Base-by-base conservation (phyloP, 2,329 filamentous ascomycete genomes). In the Colletotrichum truncatum region DNA sequence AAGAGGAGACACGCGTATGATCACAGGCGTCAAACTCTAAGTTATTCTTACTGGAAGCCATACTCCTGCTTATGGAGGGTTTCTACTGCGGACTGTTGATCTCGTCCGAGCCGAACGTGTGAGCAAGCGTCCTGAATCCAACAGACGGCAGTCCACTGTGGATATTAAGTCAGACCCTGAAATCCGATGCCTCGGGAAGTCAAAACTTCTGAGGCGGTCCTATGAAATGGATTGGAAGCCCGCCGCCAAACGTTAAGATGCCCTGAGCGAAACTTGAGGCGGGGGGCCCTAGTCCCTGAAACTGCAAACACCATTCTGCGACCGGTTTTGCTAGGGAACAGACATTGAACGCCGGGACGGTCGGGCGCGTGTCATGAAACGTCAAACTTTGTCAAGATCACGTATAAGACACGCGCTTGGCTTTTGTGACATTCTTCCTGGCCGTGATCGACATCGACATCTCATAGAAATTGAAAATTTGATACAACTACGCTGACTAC, bases 301-400 rank as follows among this genome's bases (percentile, higher is more conserved):
- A 53, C 23, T 11, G 55, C 36, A 36, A 18, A 39, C 16, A 32
- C 39, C 46, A 26, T 18, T 21, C 11, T 46, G 39, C 30, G 25
- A 39, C 61, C 56, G 32, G 30, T 23, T 53, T 39, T 28, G 12
- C 41, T n/a, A 25, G 55, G 12, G 34, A 58, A 36, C 23, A 36
- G 30, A 12, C 39, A 14, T 28, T 4, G 39, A 64, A 21, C 16
- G 18, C 18, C 49, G 56, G 62, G 25, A 53, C 62, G 62, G 41
- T 54, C 56, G 56, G 48, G 34, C 61, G 34, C 26, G 25, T n/a
- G 12, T 18, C 38, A 23, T 54, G 62, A 64, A 53, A 64, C 56
- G 18, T 14, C 21, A 61, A 64, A 64, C 48, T 64, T 58, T 64
- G 14, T 4, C 3, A 1, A 14, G 2, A 18, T n/a, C 11, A 41